Evolutionary conservation across 2,329 filamentous ascomycete species (phyloP).

Genomic region (Verticillium klebahnii): DNA sequence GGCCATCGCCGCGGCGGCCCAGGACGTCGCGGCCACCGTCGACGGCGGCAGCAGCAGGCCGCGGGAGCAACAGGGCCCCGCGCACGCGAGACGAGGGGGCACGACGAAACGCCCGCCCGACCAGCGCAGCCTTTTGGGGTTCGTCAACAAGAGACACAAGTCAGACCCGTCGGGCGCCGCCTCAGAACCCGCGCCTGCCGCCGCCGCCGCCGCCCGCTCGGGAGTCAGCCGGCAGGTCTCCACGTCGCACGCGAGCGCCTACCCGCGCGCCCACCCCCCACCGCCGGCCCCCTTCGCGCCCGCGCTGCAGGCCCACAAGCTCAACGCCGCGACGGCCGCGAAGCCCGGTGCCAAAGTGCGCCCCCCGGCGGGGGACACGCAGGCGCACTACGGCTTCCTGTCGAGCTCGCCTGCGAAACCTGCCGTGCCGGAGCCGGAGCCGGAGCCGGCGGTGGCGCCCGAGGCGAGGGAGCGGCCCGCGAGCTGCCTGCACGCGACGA

Average conservation of each 20-base stretch:
- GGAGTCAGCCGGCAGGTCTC: conserved; percentile 3
- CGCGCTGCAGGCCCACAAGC: conserved; percentile 32
- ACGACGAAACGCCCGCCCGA: conserved; percentile 28
- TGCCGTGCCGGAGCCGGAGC: conserved; percentile 16
- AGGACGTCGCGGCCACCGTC: conserved; percentile 13
- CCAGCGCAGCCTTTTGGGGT: conserved; percentile 38
- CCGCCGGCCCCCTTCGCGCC: conserved; percentile 20
- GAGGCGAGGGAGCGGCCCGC: conserved; percentile 33
- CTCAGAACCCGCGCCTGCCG: background rate
- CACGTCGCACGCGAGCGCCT: conserved; percentile 12
- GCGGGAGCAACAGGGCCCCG: conserved; percentile 7
- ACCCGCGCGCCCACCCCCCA: conserved; percentile 6
- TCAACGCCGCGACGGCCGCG: conserved; percentile 28
- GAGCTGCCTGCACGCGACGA: conserved; percentile 46
- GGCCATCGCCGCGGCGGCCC: conserved; percentile 28
- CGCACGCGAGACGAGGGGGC: conserved; percentile 17
- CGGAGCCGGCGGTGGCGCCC: conserved; percentile 12
- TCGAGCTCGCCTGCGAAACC: conserved; percentile 49
- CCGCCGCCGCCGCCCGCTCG: background rate
- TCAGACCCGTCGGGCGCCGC: conserved; percentile 4
- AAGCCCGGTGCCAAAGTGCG: conserved; percentile 24
- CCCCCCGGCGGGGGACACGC: conserved; percentile 1
- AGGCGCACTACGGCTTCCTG: conserved; percentile 19
- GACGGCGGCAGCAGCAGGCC: conserved; percentile 6
- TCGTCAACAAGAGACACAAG: conserved; percentile 23